Evolutionary conservation across 352 stramenopile species (phyloP).

Genomic region (Phytophthora tubulina): DNA sequence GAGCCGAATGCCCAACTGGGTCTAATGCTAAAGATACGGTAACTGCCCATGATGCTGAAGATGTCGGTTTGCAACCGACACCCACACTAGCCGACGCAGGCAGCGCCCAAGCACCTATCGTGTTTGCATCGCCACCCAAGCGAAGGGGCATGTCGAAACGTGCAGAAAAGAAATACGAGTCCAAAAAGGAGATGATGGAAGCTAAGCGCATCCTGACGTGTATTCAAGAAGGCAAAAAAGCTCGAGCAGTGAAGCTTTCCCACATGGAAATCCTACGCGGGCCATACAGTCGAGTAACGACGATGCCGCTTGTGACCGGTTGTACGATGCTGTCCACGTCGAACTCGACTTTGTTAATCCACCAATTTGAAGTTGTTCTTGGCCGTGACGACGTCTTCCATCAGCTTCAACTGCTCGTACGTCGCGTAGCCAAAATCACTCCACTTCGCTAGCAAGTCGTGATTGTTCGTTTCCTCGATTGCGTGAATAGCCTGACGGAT

Average conservation of each 20-base stretch:
- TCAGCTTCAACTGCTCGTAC: slow-evolving; percentile 19
- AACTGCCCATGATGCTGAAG: no score
- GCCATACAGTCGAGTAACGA: neutral
- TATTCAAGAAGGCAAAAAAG: slow-evolving; percentile 7
- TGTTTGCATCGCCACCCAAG: no score
- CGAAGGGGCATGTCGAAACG: neutral
- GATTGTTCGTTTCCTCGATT: neutral
- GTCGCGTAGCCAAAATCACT: slow-evolving; percentile 12
- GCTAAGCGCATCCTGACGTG: slow-evolving; percentile 1
- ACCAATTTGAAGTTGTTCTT: slow-evolving; percentile 21
- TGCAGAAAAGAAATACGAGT: slow-evolving; percentile 10
- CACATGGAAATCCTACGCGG: slow-evolving; percentile 12
- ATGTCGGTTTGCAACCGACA: no score
- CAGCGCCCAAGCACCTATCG: no score
- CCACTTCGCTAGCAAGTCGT: neutral
- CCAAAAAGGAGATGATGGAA: slow-evolving; percentile 4
- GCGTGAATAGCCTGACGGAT: neutral
- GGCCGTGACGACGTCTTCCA: neutral
- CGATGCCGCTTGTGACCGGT: neutral
- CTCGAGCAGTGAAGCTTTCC: neutral
- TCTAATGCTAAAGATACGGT: no score
- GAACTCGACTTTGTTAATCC: slow-evolving; percentile 20
- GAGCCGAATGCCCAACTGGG: no score
- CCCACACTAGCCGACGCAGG: no score
- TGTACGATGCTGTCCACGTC: neutral